Conservation (phyloP, 2,329 filamentous ascomycete genomes). For the Colletotrichum sp. region DNA sequence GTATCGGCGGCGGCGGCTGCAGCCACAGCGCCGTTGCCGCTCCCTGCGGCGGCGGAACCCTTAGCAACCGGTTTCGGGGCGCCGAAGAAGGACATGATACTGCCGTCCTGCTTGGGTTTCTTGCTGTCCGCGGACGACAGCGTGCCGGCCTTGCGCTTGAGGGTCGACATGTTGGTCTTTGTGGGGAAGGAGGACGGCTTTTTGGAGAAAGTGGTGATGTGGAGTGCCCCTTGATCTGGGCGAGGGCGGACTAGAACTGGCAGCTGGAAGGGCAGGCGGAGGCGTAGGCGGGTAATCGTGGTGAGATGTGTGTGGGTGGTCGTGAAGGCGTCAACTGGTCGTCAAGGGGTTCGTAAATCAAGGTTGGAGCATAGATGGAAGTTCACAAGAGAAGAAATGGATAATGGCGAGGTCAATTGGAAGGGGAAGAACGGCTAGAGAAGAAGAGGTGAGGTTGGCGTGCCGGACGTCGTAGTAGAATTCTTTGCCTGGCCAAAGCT, state of each 20-base stretch:
- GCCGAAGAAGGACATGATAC: constrained; percentile 90
- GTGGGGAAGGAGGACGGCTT: not conserved
- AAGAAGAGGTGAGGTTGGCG: not conserved
- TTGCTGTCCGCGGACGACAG: constrained; percentile 58
- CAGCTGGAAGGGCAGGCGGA: not conserved
- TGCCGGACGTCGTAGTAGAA: not conserved
- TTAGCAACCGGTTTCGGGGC: constrained; percentile 59
- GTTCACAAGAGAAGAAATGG: not conserved
- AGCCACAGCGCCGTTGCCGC: not conserved
- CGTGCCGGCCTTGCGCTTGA: constrained; percentile 71
- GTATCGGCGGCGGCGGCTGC: constrained; percentile 28
- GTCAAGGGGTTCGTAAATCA: not conserved
- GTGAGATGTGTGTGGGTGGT: not conserved
- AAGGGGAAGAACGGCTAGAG: not conserved
- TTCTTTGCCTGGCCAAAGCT: not conserved
- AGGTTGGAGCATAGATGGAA: not conserved
- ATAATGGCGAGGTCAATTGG: not conserved
- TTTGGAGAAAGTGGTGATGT: not conserved
- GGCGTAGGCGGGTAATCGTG: not conserved
- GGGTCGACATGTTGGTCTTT: constrained; percentile 51
- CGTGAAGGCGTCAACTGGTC: not conserved
- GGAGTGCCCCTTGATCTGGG: not conserved
- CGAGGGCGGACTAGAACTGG: not conserved
- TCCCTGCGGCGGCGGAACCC: not conserved
- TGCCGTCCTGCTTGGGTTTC: constrained; percentile 76